Conservation (phyloP, 345 rosid species). For the Hibiscus trionum region DNA sequence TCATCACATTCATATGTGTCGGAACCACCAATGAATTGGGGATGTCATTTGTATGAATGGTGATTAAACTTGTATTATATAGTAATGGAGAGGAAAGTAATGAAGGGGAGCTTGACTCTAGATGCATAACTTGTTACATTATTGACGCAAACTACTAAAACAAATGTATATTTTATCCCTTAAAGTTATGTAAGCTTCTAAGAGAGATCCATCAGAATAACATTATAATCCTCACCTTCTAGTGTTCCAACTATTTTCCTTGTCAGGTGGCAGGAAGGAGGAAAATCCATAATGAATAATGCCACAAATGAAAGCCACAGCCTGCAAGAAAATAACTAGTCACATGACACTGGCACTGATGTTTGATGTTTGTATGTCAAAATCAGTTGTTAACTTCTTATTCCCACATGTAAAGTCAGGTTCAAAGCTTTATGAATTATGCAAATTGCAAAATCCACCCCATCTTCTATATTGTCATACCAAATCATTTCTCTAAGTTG, state of each 20-base stretch:
- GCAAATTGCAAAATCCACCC: not conserved
- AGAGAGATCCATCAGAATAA: not conserved
- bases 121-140: not conserved
- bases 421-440: not conserved
- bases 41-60: not conserved
- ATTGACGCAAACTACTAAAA: not conserved
- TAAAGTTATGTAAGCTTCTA: not conserved
- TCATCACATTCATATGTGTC: not conserved
- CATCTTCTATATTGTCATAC: not conserved
- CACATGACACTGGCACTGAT: not conserved
- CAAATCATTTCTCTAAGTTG: not conserved
- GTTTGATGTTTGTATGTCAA: not conserved
- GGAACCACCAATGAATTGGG: not conserved
- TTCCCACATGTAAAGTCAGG: not conserved
- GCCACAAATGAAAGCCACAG: constrained; percentile 80
- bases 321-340: constrained; percentile 37
- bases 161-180: not conserved
- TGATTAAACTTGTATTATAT: not conserved
- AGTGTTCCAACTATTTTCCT: constrained; percentile 41
- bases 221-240: constrained; percentile 36
- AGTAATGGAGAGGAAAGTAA: not conserved
- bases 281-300: constrained; percentile 45
- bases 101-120: not conserved
- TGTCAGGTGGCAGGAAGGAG: constrained; percentile 33
- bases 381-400: not conserved